A percentile compares a stretch with the other conserved stretches of the same genome.
Conservation (phyloP, 2,329 filamentous ascomycete species). For the Ploettnerulaceae sp. region DNA sequence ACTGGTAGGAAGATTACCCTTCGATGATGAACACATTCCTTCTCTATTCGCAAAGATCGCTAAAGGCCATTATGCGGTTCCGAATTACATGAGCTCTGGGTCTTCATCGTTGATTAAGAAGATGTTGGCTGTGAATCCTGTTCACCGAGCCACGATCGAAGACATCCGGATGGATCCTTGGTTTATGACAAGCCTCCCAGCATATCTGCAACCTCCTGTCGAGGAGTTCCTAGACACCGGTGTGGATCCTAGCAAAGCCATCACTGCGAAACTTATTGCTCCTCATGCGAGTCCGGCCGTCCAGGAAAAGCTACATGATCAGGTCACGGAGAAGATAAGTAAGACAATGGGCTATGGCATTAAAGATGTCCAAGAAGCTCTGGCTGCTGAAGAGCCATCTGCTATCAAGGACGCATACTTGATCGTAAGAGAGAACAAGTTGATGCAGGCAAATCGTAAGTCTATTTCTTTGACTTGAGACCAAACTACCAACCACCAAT, state of each 20-base stretch:
- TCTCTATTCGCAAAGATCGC: slow-evolving; percentile 97
- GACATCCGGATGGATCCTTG: slow-evolving; percentile 92
- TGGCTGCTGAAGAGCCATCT: slow-evolving; percentile 87
- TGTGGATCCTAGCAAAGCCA: slow-evolving; percentile 88
- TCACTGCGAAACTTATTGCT: slow-evolving; percentile 75
- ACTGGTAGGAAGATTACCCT: slow-evolving; percentile 78
- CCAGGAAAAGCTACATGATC: slow-evolving; percentile 84
- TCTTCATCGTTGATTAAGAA: slow-evolving; percentile 79
- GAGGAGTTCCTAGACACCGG: slow-evolving; percentile 93
- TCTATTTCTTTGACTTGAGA: slow-evolving; percentile 26
- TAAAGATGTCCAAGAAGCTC: slow-evolving; percentile 88
- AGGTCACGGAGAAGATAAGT: slow-evolving; percentile 91
- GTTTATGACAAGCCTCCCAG: slow-evolving; percentile 83
- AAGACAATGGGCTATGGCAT: slow-evolving; percentile 98
- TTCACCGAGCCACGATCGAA: slow-evolving; percentile 87
- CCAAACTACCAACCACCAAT: not conserved
- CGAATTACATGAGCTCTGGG: slow-evolving; percentile 82
- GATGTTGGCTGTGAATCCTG: slow-evolving; percentile 93
- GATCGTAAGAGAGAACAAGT: slow-evolving; percentile 94
- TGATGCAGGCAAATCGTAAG: slow-evolving; percentile 93
- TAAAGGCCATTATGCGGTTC: slow-evolving; percentile 87
- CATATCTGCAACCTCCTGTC: slow-evolving; percentile 79
- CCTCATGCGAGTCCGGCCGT: slow-evolving; percentile 72
- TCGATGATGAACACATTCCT: slow-evolving; percentile 98
- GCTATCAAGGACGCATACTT: slow-evolving; percentile 99